A percentile compares a stretch with the other conserved stretches of the same genome.
phyloP scores from a whole-genome alignment of 2,329 filamentous ascomycete species.

The Cytospora schulzeri region DNA sequence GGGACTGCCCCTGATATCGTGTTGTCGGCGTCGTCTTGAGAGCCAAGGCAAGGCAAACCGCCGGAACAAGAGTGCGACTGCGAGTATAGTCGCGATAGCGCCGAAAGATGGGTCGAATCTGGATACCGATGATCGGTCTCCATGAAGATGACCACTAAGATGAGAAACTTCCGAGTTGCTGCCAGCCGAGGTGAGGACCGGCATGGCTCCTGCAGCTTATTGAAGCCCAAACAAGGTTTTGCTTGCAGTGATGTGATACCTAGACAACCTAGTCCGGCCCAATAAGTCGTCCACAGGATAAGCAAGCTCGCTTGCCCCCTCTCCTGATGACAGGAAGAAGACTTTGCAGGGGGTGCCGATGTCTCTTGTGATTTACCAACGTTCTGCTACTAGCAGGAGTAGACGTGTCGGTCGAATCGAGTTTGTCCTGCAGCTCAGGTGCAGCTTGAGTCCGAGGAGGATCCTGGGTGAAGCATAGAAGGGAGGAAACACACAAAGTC shows the following conservation, averaged over 20 bases:
- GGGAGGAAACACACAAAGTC: constrained; percentile 9
- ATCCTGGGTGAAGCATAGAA: constrained; percentile 6
- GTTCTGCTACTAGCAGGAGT: not conserved
- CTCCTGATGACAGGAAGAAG: not conserved
- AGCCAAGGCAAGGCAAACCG: not conserved
- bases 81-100: not conserved
- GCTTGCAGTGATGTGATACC: not conserved
- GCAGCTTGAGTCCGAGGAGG: constrained; percentile 12
- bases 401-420: constrained; percentile 2
- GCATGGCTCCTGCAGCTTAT: constrained; percentile 22
- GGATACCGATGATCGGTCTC: constrained; percentile 3
- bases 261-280: not conserved
- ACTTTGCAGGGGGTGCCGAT: not conserved
- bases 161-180: constrained; percentile 16
- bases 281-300: constrained; percentile 10
- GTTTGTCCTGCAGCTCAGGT: constrained; percentile 12
- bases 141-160: constrained; percentile 7
- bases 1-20: constrained; percentile 1
- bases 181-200: constrained; percentile 20
- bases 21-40: not conserved
- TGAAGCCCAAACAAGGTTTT: not conserved
- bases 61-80: constrained; percentile 1
- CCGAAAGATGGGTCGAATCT: not conserved
- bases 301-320: constrained; percentile 5
- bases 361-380: not conserved